Percentiles rank a stretch among this genome's conserved stretches.
Evolutionary conservation across 2,329 filamentous ascomycete genomes (phyloP).

Genomic region (Tricladium varicosporioides): DNA sequence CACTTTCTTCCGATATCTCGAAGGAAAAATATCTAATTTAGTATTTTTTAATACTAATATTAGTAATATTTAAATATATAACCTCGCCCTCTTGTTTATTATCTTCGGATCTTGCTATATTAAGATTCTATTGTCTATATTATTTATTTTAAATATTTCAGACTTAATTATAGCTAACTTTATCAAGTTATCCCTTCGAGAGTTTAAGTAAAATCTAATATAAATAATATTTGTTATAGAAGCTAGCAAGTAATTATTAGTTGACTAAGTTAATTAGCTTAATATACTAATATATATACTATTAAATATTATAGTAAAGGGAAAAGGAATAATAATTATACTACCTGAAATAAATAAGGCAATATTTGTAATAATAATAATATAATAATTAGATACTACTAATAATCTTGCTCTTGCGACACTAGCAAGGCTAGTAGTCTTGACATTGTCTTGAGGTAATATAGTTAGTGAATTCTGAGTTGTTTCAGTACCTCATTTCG

Average conservation of each 20-base stretch:
- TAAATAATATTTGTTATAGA: slow-evolving; percentile 11
- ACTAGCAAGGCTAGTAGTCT: slow-evolving; percentile 1
- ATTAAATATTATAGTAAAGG: slow-evolving; percentile 11
- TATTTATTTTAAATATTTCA: slow-evolving; percentile 11
- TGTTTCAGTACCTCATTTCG: background rate
- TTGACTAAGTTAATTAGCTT: slow-evolving; percentile 27
- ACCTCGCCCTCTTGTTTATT: slow-evolving; percentile 13
- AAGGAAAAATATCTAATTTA: slow-evolving; percentile 11
- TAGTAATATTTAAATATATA: slow-evolving; percentile 13
- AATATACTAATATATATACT: slow-evolving; percentile 24
- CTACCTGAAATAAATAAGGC: slow-evolving; percentile 22
- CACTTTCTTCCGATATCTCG: slow-evolving; percentile 11
- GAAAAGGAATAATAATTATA: slow-evolving; percentile 18
- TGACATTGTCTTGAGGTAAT: background rate
- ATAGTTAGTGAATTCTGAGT: background rate
- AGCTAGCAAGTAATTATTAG: slow-evolving; percentile 18
- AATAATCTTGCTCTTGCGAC: slow-evolving; percentile 9
- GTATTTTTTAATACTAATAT: slow-evolving; percentile 15
- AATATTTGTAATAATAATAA: slow-evolving; percentile 24
- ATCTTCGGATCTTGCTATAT: slow-evolving; percentile 9
- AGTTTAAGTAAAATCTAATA: slow-evolving; percentile 2
- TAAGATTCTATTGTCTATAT: slow-evolving; percentile 12
- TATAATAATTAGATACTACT: slow-evolving; percentile 10
- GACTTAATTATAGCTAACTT: background rate
- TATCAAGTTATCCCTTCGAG: background rate